These are phyloP conservation scores for Lecanosticta acicola DNA, from an alignment of 2,329 filamentous ascomycete species.

Conservation along the genomic window DNA sequence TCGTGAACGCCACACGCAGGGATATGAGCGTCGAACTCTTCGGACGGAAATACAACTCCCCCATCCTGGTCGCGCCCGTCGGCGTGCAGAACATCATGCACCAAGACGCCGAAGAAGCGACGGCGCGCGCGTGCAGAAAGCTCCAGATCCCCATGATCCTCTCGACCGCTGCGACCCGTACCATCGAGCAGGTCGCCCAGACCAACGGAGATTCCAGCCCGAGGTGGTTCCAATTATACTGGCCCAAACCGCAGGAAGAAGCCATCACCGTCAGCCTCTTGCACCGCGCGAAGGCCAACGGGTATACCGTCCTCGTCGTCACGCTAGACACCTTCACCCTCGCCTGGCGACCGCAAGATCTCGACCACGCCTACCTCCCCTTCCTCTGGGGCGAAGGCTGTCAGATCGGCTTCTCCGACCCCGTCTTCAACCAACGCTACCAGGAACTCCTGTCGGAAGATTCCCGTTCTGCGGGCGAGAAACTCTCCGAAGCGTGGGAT, in stretches of 20 bases:
- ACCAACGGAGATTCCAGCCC: constrained; percentile 45
- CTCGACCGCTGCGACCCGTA: constrained; percentile 58
- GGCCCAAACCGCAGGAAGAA: constrained; percentile 56
- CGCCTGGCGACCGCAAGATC: constrained; percentile 56
- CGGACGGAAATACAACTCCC: constrained; percentile 44
- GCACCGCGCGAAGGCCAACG: constrained; percentile 54
- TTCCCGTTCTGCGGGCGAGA: constrained; percentile 28
- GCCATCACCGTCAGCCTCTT: constrained; percentile 61
- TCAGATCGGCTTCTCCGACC: constrained; percentile 51
- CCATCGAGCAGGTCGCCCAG: constrained; percentile 61
- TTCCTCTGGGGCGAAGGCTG: constrained; percentile 45
- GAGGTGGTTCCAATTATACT: constrained; percentile 54
- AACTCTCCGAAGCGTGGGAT: constrained; percentile 34
- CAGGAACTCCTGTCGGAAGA: constrained; percentile 36
- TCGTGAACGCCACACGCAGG: constrained; percentile 35
- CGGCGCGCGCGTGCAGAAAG: constrained; percentile 57
- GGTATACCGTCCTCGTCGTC: constrained; percentile 62
- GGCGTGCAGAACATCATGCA: constrained; percentile 67
- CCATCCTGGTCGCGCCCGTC: constrained; percentile 60
- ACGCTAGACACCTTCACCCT: constrained; percentile 68
- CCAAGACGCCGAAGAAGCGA: constrained; percentile 57
- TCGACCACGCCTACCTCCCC: constrained; percentile 21
- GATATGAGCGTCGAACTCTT: constrained; percentile 27
- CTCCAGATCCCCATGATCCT: constrained; percentile 61
- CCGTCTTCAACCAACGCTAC: constrained; percentile 52